A percentile compares a stretch with the other conserved stretches of the same genome.
These are phyloP conservation scores for Tricholoma terreum DNA, from an alignment of 768 basidiomycete species.

Conservation along the genomic window DNA sequence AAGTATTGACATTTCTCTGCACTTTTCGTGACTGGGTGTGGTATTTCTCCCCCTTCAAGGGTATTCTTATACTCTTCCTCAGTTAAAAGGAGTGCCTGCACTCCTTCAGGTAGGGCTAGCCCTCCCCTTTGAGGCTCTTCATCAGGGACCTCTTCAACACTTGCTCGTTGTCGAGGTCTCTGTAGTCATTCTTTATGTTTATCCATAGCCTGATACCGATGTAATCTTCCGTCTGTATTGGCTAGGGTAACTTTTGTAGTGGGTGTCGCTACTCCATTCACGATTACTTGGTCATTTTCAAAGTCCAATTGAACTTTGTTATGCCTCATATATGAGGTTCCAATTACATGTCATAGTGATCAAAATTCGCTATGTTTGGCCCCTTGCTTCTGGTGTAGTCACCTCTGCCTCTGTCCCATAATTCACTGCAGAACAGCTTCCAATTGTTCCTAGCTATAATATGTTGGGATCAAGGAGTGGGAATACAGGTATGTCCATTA, in stretches of 20 bases:
- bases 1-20: no score
- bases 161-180: neutral
- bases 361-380: slow-evolving; percentile 28
- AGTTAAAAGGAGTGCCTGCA: neutral
- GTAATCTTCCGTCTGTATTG: neutral
- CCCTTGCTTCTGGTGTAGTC: neutral
- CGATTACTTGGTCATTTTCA: slow-evolving; percentile 5
- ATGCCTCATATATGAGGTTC: slow-evolving; percentile 28
- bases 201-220: neutral
- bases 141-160: neutral
- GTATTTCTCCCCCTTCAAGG: neutral
- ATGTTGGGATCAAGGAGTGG: slow-evolving; percentile 10
- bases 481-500: slow-evolving; percentile 8
- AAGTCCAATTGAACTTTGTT: slow-evolving; percentile 24
- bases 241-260: neutral
- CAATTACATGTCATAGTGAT: slow-evolving; percentile 34
- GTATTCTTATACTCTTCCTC: slow-evolving; percentile 8
- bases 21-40: neutral
- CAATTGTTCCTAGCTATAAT: slow-evolving; percentile 29
- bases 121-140: neutral
- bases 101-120: neutral
- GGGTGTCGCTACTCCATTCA: slow-evolving; percentile 4
- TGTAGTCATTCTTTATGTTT: slow-evolving; percentile 3
- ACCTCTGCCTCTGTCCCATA: slow-evolving; percentile 19
- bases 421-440: slow-evolving; percentile 26